Base-by-base conservation (phyloP, 2,329 filamentous ascomycete species). In the Claviceps pusilla region DNA sequence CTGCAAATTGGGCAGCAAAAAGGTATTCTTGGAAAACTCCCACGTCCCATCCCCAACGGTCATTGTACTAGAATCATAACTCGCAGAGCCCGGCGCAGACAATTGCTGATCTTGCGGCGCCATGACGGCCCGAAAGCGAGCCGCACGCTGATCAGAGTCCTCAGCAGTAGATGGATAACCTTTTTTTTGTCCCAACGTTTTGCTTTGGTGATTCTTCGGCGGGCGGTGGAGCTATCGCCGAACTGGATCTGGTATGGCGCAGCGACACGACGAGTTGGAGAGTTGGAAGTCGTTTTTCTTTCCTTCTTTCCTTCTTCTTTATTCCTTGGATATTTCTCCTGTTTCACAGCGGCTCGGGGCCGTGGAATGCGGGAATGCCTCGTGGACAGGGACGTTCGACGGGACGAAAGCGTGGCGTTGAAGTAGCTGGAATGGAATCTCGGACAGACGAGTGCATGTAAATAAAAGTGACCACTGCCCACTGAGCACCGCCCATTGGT, bases 41-140 rank as follows among this genome's bases (percentile, higher is more conserved):
- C 87, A 93, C 39, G 87, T 91, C 28, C 87, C 87, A 65, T 91
- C 87, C 58, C 87, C 87, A 16, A 91, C 86, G 54, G 74, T 76
- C 76, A 90, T 74, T n/a, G 82, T 87, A 63, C 83, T 76, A 52
- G 85, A 89, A 61, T 77, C 76, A 70, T 91, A 91, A 59, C 76
- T 80, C 65, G 81, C 84, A 68, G 82, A 81, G 64, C 87, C 87
- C 51, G 87, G 78, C 59, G 84, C 76, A 59, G 84, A 84, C 63
- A 86, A 75, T 62, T 72, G 70, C 64, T 78, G 73, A 68, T 75
- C 69, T 65, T 75, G 69, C 72, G 78, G 75, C 73, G 78, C 78
- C 79, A 83, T 82, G 66, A 65, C 67, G 75, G 75, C 76, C 69
- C 66, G 45, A 53, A 47, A 48, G 41, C 46, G 39, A 55, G 45